These are phyloP conservation scores for Oryza nivara DNA, from an alignment of 176 grass and related monocot species.

Conservation along the genomic window DNA sequence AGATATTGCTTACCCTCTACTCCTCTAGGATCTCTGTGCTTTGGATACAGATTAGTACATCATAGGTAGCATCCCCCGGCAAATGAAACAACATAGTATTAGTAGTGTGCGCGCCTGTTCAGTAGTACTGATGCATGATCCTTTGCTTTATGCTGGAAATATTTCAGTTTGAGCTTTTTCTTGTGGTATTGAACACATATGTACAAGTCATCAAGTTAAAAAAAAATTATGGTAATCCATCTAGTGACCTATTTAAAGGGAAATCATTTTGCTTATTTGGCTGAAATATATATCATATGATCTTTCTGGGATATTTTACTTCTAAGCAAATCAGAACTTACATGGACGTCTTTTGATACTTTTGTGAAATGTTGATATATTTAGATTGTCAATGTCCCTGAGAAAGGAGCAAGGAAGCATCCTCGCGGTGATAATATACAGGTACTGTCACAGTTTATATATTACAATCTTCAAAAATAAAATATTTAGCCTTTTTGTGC, in stretches of 20 bases:
- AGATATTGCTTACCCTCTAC: slow-evolving; percentile 2
- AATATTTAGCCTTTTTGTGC: slow-evolving; percentile 14
- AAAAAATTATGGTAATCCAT: not conserved
- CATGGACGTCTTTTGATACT: slow-evolving; percentile 21
- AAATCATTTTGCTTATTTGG: slow-evolving; percentile 18
- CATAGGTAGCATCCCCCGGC: slow-evolving; percentile 11
- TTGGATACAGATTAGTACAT: not conserved
- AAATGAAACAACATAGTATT: slow-evolving; percentile 14
- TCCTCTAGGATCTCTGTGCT: not conserved
- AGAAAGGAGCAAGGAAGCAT: slow-evolving; percentile 93
- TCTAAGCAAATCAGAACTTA: not conserved
- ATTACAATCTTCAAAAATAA: slow-evolving; percentile 8
- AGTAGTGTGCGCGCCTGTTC: not conserved
- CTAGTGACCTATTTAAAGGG: not conserved
- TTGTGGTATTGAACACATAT: slow-evolving; percentile 9
- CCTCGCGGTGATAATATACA: slow-evolving; percentile 98
- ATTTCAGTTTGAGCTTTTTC: not conserved
- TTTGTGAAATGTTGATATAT: slow-evolving; percentile 39
- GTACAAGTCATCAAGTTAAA: not conserved
- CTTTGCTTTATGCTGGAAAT: not conserved
- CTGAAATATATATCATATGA: not conserved
- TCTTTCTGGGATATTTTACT: not conserved
- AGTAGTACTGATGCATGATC: not conserved
- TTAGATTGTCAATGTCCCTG: slow-evolving; percentile 94
- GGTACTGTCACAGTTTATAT: slow-evolving; percentile 52